A percentile compares a stretch with the other conserved stretches of the same genome.
These are phyloP conservation scores for Parathielavia appendiculata DNA, from an alignment of 495 filamentous ascomycete species.

Conservation along the genomic window DNA sequence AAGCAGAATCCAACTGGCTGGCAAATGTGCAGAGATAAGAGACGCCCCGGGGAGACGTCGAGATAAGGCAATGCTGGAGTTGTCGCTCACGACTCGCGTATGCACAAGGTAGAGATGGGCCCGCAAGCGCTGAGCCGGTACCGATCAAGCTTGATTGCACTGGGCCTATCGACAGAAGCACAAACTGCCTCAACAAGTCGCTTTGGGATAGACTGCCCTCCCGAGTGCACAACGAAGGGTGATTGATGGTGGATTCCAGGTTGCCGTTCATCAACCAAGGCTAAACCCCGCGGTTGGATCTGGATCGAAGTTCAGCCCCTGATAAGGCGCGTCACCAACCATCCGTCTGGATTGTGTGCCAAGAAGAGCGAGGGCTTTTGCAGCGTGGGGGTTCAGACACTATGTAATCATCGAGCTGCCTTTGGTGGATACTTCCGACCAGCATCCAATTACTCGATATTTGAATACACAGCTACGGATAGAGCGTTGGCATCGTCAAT, in stretches of 20 bases:
- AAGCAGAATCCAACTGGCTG: neutral
- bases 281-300: neutral
- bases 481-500: too few relatives aligned
- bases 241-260: too few relatives aligned
- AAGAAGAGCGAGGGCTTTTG: neutral
- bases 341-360: neutral
- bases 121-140: neutral
- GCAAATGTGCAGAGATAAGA: neutral
- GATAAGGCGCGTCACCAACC: conserved; percentile 4
- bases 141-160: neutral
- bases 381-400: neutral
- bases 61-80: neutral
- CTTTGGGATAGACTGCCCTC: too few relatives aligned
- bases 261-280: neutral
- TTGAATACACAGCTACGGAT: too few relatives aligned
- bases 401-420: neutral
- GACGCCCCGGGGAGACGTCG: too few relatives aligned
- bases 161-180: too few relatives aligned
- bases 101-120: neutral
- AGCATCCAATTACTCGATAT: too few relatives aligned
- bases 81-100: neutral
- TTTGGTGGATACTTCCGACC: neutral
- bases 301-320: neutral
- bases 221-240: neutral
- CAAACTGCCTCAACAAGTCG: neutral